Percentiles rank a stretch among this genome's conserved stretches.
phyloP scores from a whole-genome alignment of 176 grass and related monocot genomes.

The Neostapfia colusana region DNA sequence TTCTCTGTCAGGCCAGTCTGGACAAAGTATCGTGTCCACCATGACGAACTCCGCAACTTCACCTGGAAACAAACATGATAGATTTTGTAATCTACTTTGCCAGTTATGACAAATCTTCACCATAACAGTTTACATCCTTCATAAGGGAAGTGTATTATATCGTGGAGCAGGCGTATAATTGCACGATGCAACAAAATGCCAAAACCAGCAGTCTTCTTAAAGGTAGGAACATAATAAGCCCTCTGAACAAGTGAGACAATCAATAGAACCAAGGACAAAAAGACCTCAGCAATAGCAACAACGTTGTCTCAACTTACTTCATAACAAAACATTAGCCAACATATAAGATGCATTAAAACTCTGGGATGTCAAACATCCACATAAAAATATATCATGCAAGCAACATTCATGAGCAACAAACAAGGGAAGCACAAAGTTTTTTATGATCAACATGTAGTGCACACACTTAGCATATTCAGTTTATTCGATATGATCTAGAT shows the following conservation, averaged over 20 bases:
- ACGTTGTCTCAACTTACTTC: not conserved
- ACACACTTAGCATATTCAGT: not conserved
- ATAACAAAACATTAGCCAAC: not conserved
- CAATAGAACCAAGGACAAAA: slow-evolving; percentile 18
- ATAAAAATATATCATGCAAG: not conserved
- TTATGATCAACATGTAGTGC: not conserved
- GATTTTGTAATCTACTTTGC: not conserved
- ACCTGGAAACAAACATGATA: slow-evolving; percentile 44
- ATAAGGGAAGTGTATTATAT: not conserved
- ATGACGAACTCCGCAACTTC: slow-evolving; percentile 88
- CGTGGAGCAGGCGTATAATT: slow-evolving; percentile 21
- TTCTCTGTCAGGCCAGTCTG: slow-evolving; percentile 90
- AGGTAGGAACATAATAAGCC: not conserved
- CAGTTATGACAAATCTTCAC: not conserved
- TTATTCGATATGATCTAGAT: not conserved
- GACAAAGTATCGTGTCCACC: slow-evolving; percentile 95
- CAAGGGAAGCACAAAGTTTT: not conserved
- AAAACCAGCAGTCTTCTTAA: not conserved
- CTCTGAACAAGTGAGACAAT: slow-evolving; percentile 1
- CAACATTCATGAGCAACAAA: not conserved
- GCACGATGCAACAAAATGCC: not conserved
- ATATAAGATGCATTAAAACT: slow-evolving; percentile 20
- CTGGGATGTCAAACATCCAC: not conserved
- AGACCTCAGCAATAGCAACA: slow-evolving; percentile 22
- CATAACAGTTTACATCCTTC: not conserved